Evolutionary conservation across 768 basidiomycete species (phyloP).

Genomic region (Xanthoconium purpureum): DNA sequence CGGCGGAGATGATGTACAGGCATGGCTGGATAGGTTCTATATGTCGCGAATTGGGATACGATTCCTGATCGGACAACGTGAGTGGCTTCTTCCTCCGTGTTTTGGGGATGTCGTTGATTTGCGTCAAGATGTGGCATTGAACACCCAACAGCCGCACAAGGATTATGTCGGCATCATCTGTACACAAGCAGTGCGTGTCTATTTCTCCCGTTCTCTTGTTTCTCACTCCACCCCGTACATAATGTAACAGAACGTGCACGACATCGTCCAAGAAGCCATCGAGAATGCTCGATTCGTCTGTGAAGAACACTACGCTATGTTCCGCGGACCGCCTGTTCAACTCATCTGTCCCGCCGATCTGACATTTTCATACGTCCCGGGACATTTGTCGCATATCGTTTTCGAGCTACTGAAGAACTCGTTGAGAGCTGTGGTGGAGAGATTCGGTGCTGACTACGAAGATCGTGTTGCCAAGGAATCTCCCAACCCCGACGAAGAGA

Average conservation of each 20-base stretch:
- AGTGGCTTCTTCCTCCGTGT: conserved; percentile 25
- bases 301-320: conserved; percentile 95
- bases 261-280: conserved; percentile 97
- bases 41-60: conserved; percentile 94
- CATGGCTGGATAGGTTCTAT: conserved; percentile 96
- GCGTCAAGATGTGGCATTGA: conserved; percentile 84
- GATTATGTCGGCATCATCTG: conserved; percentile 98
- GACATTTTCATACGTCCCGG: conserved; percentile 92
- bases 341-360: conserved; percentile 89
- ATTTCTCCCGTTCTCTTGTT: neutral
- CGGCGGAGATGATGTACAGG: conserved; percentile 86
- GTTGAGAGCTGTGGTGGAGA: conserved; percentile 92
- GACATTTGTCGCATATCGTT: conserved; percentile 92
- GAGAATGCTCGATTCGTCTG: conserved; percentile 95
- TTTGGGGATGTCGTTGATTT: neutral
- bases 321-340: conserved; percentile 93
- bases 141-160: conserved; percentile 83
- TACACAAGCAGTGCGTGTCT: conserved; percentile 70
- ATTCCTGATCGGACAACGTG: conserved; percentile 95
- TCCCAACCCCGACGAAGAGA: neutral
- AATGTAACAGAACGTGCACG: conserved; percentile 76
- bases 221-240: neutral
- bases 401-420: conserved; percentile 99
- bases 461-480: conserved; percentile 31
- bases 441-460: conserved; percentile 79